Base-by-base conservation (phyloP, 176 grass and related monocot species). In the Oryza rufipogon region DNA sequence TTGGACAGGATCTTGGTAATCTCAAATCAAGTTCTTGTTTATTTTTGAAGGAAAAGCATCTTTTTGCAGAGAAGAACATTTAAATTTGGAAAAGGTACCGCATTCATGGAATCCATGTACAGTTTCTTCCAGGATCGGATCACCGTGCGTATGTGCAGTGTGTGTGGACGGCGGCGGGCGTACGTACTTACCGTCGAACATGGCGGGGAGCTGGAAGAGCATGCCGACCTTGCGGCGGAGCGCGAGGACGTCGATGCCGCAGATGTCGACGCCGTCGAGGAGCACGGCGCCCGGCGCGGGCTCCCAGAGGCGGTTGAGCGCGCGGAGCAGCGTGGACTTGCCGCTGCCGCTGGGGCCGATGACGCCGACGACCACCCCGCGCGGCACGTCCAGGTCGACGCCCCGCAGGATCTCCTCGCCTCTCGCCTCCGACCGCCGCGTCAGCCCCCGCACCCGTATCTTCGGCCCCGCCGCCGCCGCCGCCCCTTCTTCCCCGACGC, bases 291-390 rank as follows among this genome's bases (percentile, higher is more conserved):
- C 91, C 2, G 91, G 85, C 0, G 85, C 34, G 19, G 96, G 96
- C 36, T 98, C 96, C 96, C 96, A 98, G 45, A 98, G 87, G 32
- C 96, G 96, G 86, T 95, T 98, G 87, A 98, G 87, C 46, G 89
- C 87, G 33, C 96, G 91, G 82, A 98, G 91, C 68, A 98, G 87
- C 65, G 96, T 98, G 58, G 96, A 95, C 88, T 98, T 98, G 78
- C 96, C 93, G 93, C 96, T 98, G 81, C 96, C 96, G 83, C 96
- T 98, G 73, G 96, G 96, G 2, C 96, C 96, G 88, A 98, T 98
- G 81, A 95, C 70, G 64, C 91, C 96, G 80, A 95, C 69, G 11
- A 98, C 83, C 9, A 93, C 83, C 0, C 93, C 96, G 7, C 66
- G 73, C 34, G 92, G 96, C n/a, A 98, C 91, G 54, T 93, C 91